Conservation (phyloP, 805 yeast genomes). For the Candida sonorensis region DNA sequence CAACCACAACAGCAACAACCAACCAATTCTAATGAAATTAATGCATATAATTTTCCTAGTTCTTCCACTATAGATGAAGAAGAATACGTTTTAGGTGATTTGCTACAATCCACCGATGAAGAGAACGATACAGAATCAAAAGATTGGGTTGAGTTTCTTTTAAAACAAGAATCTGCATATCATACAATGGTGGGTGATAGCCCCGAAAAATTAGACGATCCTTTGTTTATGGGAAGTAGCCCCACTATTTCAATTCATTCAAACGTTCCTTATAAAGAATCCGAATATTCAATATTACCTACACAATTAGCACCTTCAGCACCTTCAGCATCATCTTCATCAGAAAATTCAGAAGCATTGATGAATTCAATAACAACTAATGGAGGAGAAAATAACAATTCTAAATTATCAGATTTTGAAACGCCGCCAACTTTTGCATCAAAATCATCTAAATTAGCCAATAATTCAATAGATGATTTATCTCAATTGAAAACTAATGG, state of each 20-base stretch:
- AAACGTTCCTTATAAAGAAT: too few relatives aligned
- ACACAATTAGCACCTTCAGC: background rate
- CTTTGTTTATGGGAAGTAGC: constrained; percentile 6
- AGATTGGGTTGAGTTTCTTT: constrained; percentile 14
- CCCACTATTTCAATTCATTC: constrained; percentile 15
- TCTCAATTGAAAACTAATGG: too few relatives aligned
- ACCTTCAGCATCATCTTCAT: background rate
- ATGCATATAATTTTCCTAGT: constrained; percentile 2
- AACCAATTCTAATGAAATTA: too few relatives aligned
- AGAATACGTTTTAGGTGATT: constrained; percentile 9
- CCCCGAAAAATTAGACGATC: constrained; percentile 9
- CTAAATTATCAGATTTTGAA: background rate
- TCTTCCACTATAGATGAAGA: constrained; percentile 7
- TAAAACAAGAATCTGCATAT: constrained; percentile 9
- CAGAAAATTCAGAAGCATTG: too few relatives aligned
- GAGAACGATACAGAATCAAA: constrained; percentile 10
- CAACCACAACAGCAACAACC: too few relatives aligned
- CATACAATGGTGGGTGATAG: constrained; percentile 7
- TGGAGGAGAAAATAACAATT: too few relatives aligned
- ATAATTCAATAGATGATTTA: too few relatives aligned
- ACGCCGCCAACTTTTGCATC: constrained; percentile 2
- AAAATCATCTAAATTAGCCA: background rate
- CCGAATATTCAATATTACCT: background rate
- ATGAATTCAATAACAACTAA: too few relatives aligned
- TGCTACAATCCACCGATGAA: constrained; percentile 6